Base-by-base conservation (phyloP, 83 land plant genomes). In the Picea engelmannii region DNA sequence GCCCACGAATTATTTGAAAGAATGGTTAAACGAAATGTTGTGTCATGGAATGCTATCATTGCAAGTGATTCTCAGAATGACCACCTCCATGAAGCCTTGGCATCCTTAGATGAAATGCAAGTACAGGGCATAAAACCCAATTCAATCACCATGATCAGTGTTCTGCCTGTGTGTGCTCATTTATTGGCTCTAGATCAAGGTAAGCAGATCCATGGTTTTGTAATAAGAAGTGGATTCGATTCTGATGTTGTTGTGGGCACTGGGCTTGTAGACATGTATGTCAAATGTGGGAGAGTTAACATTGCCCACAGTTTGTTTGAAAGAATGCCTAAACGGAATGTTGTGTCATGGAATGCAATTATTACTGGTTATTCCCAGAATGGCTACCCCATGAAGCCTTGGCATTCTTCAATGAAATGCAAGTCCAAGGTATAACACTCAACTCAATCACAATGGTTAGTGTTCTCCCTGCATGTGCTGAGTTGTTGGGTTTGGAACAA, bases 31-130 rank as follows among this genome's bases (percentile, higher is more conserved):
- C 31, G 31, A 31, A 31, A 31, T 31, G 31, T 31, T 31, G 31
- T 31, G 31, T 31, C 31, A 31, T 31, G 31, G 31, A 31, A 31
- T 31, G 31, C 31, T 31, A 31, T 31, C 31, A 31, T 31, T 31
- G 31, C 31, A 31, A 31, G 31, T 31, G 31, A 31, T 31, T 31
- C 31, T 31, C 31, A 31, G 31, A 31, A 31, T 31, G 31, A 0
- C 31, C 31, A 31, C 31, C 31, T 31, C 31, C 31, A 83, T 76
- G 80, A 85, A 74, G 94, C 92, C 15, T 73, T 90, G n/a, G 66
- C 58, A 16, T 61, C 78, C 27, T 94, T 92, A 25, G 38, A 88
- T 15, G 62, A 87, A 78, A 94, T 95, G 92, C 88, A 88, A 76
- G 31, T 31, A 31, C 31, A 31, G 31, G 31, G 31, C 31, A 31